Evolutionary conservation across 331 rosid species (phyloP), one percentile per base, ranked within the genome.

Genomic region (Cydonia oblonga): DNA sequence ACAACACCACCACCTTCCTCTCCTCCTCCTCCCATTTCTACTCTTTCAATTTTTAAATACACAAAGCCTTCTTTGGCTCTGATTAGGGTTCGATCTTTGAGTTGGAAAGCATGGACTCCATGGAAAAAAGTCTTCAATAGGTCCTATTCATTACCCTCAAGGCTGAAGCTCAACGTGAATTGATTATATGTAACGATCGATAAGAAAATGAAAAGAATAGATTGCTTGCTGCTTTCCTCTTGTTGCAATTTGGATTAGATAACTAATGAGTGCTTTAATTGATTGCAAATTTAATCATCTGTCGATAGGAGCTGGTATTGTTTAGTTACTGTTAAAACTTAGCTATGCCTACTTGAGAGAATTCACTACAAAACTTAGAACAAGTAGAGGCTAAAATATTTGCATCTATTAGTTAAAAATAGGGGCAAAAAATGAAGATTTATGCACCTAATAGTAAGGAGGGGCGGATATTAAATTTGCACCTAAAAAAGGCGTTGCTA

Each of bases 51-150:
- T 25, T 26, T 18, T 13, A 59, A 25, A 59, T 13, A 24, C 64
- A 66, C 80, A 3, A 87, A 72, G 74, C 79, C 81, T 40, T 79
- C 83, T 78, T 69, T 86, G 65, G 64, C 92, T 67, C 85, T 90
- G 66, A 86, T 79, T 9, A 88, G 33, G 87, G 87, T 88, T 78
- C 75, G 89, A 12, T 90, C 98, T 68, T 72, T 92, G 4, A 90
- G 90, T 76, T 75, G 79, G 81, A 90, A 87, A 77, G 96, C 98
- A 4, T 88, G 54, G 54, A 49, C 54, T 49, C 54, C 54, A 3
- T 16, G 84, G 96, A 88, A 86, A 60, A 88, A 82, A 62, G 84
- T 86, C 29, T 87, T 90, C 62, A 29, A 85, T 19, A 84, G 96
- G 84, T 84, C 96, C 2, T 62, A 71, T 46, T 88, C 96, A 66